Evolutionary conservation across 2,329 filamentous ascomycete species (phyloP), one percentile per base, ranked within the genome.

Genomic region (Neonectria faginata): DNA sequence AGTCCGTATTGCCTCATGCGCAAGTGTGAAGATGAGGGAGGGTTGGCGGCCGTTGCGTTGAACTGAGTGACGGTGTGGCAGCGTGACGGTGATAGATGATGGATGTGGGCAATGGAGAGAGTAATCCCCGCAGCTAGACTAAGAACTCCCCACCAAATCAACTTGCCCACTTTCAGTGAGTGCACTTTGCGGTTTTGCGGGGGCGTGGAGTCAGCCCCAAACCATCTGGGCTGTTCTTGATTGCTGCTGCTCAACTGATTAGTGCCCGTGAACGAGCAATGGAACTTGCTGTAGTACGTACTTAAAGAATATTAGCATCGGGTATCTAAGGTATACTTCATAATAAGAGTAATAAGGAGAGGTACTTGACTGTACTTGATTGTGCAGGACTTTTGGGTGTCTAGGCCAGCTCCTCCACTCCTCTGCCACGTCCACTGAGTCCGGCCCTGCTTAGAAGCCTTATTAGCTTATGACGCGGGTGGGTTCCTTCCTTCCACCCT

Each of bases 391-490:
- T 54, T 42, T 42, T 29, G 36, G 36, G 29, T 20, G 31, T 33
- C 25, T 2, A 25, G 25, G 25, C 33, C 33, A 36, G 33, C 12
- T 16, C 33, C 33, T 14, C 33, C 33, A 36, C 14, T 31, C 25
- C 25, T 25, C 25, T 25, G 12, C 33, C 33, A 36, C 33, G 33
- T 36, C 12, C 33, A 36, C 33, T 36, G 27, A 18, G 25, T 25
- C 25, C 25, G 25, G 25, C 14, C 14, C 22, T 42, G 39, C 25
- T 18, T 36, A 44, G 36, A 39, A 25, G 20, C 31, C 29, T 50
- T 59, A 31, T 50, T 59, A 31, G 57, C 60, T 57, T 41, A 64
- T 60, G 61, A 64, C 61, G 56, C 56, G 27, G 39, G 61, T 59
- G 52, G 58, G 39, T 31, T 42, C 47, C 31, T 45, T 39, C 33